A percentile compares a stretch with the other conserved stretches of the same genome.
Evolutionary conservation across 352 stramenopile species (phyloP).

Genomic region (Hyphochytrium catenoides): DNA sequence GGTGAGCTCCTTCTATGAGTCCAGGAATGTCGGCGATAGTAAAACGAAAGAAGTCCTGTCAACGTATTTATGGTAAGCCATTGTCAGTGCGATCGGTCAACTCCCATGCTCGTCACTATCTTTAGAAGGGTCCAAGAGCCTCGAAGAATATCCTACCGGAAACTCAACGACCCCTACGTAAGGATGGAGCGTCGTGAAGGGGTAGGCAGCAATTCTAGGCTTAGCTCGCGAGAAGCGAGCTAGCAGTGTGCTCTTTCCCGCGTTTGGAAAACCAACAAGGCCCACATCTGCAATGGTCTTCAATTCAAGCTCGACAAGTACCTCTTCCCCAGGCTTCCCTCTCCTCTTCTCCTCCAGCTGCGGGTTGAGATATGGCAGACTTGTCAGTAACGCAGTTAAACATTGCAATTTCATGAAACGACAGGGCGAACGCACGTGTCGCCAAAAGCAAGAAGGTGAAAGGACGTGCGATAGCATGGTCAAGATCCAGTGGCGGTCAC

Average conservation of each 20-base stretch:
- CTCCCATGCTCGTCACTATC: no score
- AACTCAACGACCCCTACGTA: conserved; percentile 86
- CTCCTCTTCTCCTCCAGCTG: conserved; percentile 28
- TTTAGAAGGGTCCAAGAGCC: conserved; percentile 8
- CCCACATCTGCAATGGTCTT: conserved; percentile 96
- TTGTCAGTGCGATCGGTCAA: no score
- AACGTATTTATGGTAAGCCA: no score
- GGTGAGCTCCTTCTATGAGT: conserved; percentile 69
- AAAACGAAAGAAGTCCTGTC: no score
- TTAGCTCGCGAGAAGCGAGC: conserved; percentile 70
- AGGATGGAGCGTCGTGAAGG: conserved; percentile 92
- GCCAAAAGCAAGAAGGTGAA: not conserved
- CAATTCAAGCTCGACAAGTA: conserved; percentile 90
- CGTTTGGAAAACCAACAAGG: conserved; percentile 96
- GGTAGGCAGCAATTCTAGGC: conserved; percentile 86
- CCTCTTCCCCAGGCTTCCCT: conserved; percentile 68
- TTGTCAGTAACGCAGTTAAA: conserved; percentile 34
- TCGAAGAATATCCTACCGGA: conserved; percentile 8
- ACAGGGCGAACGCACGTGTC: not conserved
- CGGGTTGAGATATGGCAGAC: no score
- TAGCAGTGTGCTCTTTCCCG: conserved; percentile 88
- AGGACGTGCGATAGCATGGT: conserved; percentile 33
- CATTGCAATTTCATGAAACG: conserved; percentile 20
- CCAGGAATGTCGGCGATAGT: conserved; percentile 67
- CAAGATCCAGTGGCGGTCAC: no score